These are phyloP conservation scores for Ophiostoma fasciatum DNA, from an alignment of 2,329 filamentous ascomycete genomes.

Conservation along the genomic window DNA sequence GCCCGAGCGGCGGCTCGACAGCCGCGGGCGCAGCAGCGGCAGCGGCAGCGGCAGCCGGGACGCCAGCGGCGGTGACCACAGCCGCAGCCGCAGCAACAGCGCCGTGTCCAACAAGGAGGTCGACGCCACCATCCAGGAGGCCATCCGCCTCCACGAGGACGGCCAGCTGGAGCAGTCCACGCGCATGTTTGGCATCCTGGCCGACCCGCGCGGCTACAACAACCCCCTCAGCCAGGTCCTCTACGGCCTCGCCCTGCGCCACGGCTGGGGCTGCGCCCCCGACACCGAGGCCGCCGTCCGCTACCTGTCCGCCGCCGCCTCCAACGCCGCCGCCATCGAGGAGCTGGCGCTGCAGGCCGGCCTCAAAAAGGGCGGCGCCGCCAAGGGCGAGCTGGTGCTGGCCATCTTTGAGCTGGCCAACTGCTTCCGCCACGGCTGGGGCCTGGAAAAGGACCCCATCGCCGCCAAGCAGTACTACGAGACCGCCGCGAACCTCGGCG, in stretches of 20 bases:
- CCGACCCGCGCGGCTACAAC: constrained; percentile 70
- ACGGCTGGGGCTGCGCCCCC: constrained; percentile 79
- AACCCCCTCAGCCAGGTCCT: constrained; percentile 92
- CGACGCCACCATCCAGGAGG: constrained; percentile 73
- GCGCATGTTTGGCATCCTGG: constrained; percentile 68
- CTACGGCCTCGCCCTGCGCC: constrained; percentile 83
- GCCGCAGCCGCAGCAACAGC: constrained; percentile 11
- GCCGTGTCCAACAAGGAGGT: constrained; percentile 35
- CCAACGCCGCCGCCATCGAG: constrained; percentile 80
- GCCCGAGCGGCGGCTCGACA: constrained; percentile 15
- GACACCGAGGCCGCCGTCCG: constrained; percentile 60
- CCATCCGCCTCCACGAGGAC: constrained; percentile 82
- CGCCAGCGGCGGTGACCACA: constrained; percentile 10
- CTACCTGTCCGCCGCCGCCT: constrained; percentile 77
- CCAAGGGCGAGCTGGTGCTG: constrained; percentile 90
- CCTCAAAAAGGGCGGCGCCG: constrained; percentile 81
- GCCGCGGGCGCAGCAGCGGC: constrained; percentile 1
- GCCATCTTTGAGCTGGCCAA: constrained; percentile 93
- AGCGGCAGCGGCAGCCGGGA: constrained; percentile 10
- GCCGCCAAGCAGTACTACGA: constrained; percentile 94
- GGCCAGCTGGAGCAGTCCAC: constrained; percentile 70
- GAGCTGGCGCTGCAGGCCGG: constrained; percentile 71
- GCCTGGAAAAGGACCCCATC: constrained; percentile 68
- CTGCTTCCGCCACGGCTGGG: constrained; percentile 91
- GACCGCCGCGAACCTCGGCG: constrained; percentile 89